These are phyloP conservation scores for Bruguiera parviflora DNA, from an alignment of 345 rosid species.

Conservation along the genomic window DNA sequence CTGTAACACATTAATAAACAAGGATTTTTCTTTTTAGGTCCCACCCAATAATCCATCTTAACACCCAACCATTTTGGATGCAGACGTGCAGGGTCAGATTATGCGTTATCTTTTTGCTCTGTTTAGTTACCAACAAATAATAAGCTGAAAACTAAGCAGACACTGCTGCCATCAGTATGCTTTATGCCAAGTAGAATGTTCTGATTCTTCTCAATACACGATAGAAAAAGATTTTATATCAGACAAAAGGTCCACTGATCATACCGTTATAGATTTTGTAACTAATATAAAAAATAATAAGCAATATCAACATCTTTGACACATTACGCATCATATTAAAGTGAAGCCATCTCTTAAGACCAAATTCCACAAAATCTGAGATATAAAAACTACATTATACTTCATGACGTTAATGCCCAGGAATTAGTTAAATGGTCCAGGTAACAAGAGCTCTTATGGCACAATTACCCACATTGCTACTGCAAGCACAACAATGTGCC, in stretches of 20 bases:
- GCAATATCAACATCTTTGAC: no score
- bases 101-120: not conserved
- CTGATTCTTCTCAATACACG: not conserved
- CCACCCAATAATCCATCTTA: not conserved
- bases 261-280: not conserved
- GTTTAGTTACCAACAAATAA: not conserved
- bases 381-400: not conserved
- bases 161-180: not conserved
- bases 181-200: not conserved
- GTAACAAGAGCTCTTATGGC: not conserved
- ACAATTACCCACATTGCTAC: not conserved
- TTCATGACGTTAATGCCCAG: not conserved
- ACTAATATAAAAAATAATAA: no score
- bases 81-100: not conserved
- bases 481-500: not conserved
- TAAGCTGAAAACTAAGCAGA: not conserved
- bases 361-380: not conserved
- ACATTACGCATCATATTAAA: no score
- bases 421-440: not conserved
- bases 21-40: not conserved
- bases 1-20: not conserved
- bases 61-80: not conserved
- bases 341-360: not conserved
- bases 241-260: not conserved
- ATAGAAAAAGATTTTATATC: not conserved